Base-by-base conservation (phyloP, 2,329 filamentous ascomycete species). In the Aspergillus sp. region DNA sequence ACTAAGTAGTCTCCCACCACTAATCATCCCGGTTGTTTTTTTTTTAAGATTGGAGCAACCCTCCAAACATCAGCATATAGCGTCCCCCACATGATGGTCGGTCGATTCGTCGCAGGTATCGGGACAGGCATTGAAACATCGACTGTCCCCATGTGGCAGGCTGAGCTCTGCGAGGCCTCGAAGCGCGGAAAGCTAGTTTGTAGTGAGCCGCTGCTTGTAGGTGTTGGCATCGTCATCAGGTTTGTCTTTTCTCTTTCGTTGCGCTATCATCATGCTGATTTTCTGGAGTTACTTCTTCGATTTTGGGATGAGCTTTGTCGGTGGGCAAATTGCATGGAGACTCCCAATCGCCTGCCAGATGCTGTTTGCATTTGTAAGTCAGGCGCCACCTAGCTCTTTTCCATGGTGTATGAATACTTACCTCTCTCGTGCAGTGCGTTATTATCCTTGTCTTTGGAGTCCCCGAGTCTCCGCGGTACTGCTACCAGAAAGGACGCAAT, bases 71-170 rank as follows among this genome's bases (percentile, higher is more conserved):
- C 67, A 8, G 65, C 71, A 1, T 74, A 63, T 53, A 66, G 65
- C 3, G 60, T 68, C 2, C 64, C 71, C 1, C 72, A 75, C 42
- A 56, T 76, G 17, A 70, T 75, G 49, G 71, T 81, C 24, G 80
- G 78, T 13, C 74, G 80, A 24, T 76, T 78, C 49, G 72, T 83
- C 24, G 80, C 79, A 2, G 81, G 79, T 5, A 73, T 83, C 55
- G 79, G 80, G 1, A 81, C 80, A 51, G 81, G 81, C 2, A 73
- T 80, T 57, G 67, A 71, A 49, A 72, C 71, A 4, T 72, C 71
- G n/a, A 71, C 68, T 2, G 71, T 75, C 4, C 72, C 73, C 3
- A 72, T 70, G 66, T 77, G 78, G 54, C 78, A 80, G 57, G 71
- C 75, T 0, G 79, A 81, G 57, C 68, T 80, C 1, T 78, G 74